Evolutionary conservation across 75 land plant species (phyloP).

Genomic region (Selaginella moellendorffii): DNA sequence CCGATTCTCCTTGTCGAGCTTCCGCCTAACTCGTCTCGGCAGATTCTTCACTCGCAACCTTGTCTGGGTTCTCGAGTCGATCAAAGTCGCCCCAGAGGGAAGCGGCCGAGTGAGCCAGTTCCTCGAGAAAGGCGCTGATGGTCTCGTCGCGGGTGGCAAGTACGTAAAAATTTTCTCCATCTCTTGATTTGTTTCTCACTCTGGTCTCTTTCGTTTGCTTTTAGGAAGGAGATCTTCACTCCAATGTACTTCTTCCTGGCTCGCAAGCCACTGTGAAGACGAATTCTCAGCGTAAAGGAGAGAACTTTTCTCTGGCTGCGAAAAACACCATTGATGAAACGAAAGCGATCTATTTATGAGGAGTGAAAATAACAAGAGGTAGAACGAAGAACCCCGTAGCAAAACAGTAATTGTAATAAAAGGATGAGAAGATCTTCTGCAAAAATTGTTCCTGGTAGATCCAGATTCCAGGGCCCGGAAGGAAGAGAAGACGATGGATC

Average conservation of each 20-base stretch:
- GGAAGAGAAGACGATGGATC: too few species aligned
- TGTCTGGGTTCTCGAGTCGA: slow-evolving; percentile 51
- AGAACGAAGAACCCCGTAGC: too few species aligned
- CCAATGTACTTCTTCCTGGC: slow-evolving; percentile 88
- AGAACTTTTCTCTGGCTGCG: too few species aligned
- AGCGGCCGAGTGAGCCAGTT: slow-evolving; percentile 76
- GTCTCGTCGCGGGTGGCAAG: slow-evolving; percentile 88
- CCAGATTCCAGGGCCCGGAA: too few species aligned
- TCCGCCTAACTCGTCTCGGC: slow-evolving; percentile 71
- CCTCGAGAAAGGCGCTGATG: slow-evolving; percentile 87
- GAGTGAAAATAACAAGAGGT: too few species aligned
- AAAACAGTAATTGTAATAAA: too few species aligned
- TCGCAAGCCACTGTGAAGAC: slow-evolving; percentile 69
- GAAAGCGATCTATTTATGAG: too few species aligned
- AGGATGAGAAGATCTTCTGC: too few species aligned
- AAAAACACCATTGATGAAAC: too few species aligned
- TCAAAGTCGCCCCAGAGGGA: slow-evolving; percentile 75
- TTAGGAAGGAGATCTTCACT: slow-evolving; percentile 90
- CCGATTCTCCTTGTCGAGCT: slow-evolving; percentile 56
- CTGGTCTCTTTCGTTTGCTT: slow-evolving; percentile 3
- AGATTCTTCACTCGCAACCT: slow-evolving; percentile 74
- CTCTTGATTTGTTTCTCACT: not conserved
- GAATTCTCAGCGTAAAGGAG: too few species aligned
- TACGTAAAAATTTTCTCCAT: slow-evolving; percentile 17
- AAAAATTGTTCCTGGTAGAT: too few species aligned